Evolutionary conservation across 768 basidiomycete genomes (phyloP).

Genomic region (Agrocybe chaxingu): DNA sequence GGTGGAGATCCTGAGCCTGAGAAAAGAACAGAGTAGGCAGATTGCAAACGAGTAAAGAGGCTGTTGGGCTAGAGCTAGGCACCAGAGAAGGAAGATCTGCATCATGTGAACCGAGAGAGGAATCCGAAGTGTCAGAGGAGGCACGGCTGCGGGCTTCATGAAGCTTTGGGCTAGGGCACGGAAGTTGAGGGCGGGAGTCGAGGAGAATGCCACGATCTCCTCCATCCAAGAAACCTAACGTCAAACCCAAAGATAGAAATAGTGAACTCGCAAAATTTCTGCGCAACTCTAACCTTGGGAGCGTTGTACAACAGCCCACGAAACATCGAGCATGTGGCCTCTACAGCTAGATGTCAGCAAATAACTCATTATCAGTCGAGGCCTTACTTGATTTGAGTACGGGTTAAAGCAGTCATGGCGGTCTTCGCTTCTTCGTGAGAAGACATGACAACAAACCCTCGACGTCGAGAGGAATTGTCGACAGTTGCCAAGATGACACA

Average conservation of each 20-base stretch:
- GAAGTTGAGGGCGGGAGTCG: conserved; percentile 39
- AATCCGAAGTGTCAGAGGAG: conserved; percentile 30
- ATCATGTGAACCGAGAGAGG: conserved; percentile 29
- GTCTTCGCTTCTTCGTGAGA: conserved; percentile 64
- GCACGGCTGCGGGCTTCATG: conserved; percentile 20
- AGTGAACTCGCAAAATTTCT: not conserved
- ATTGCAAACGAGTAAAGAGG: conserved; percentile 59
- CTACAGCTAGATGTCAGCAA: conserved; percentile 27
- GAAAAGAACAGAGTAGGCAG: conserved; percentile 67
- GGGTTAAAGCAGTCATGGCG: conserved; percentile 65
- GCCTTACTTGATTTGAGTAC: conserved; percentile 65
- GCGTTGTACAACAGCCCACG: conserved; percentile 86
- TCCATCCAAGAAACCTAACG: conserved; percentile 77
- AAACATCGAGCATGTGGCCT: conserved; percentile 75
- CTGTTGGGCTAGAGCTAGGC: conserved; percentile 38
- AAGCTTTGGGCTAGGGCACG: conserved; percentile 20
- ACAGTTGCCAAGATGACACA: conserved; percentile 82
- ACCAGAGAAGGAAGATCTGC: conserved; percentile 27
- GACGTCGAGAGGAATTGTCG: conserved; percentile 78
- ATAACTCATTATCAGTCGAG: not conserved
- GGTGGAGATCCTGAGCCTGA: conserved; percentile 62
- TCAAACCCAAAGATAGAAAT: not conserved
- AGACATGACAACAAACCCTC: conserved; percentile 83
- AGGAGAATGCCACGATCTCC: conserved; percentile 71
- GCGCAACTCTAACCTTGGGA: conserved; percentile 56